These are phyloP conservation scores for Tetrapisispora pingtungensis DNA, from an alignment of 805 yeast genomes.

Conservation along the genomic window DNA sequence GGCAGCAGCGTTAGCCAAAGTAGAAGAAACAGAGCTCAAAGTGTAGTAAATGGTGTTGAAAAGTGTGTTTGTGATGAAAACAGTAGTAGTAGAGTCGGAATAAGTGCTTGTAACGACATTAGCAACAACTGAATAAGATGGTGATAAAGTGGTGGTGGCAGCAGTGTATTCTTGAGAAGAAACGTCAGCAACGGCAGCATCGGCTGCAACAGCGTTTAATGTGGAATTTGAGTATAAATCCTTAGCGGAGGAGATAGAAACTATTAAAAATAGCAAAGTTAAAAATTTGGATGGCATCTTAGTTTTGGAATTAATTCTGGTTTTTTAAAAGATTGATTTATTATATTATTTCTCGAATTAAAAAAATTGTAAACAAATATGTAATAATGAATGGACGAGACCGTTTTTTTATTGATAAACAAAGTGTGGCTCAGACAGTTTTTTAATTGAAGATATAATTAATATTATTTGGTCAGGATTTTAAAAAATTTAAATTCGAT, in stretches of 20 bases:
- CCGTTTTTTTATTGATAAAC: constrained; percentile 2
- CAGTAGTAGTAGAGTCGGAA: constrained; percentile 13
- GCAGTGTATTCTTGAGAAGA: neutral
- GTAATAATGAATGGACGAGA: constrained; percentile 5
- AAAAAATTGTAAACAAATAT: neutral
- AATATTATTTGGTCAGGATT: neutral
- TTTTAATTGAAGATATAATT: neutral
- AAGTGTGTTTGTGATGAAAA: constrained; percentile 14
- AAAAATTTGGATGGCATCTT: neutral
- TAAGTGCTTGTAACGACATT: constrained; percentile 9
- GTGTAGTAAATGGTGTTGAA: constrained; percentile 8
- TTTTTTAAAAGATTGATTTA: neutral
- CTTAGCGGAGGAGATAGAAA: constrained; percentile 5
- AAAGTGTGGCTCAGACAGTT: constrained; percentile 4
- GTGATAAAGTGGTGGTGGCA: constrained; percentile 13
- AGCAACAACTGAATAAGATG: constrained; percentile 12
- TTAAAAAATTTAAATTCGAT: neutral
- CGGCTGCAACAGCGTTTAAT: constrained; percentile 5
- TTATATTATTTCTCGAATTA: neutral
- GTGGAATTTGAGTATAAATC: constrained; percentile 11
- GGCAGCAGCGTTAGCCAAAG: constrained; percentile 6
- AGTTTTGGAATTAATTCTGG: neutral
- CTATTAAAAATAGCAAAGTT: constrained; percentile 2
- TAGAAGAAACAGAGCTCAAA: constrained; percentile 8
- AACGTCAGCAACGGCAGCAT: neutral